Evolutionary conservation across 2,329 filamentous ascomycete genomes (phyloP), one percentile per base, ranked within the genome.

Genomic region (Alternaria brassicae): DNA sequence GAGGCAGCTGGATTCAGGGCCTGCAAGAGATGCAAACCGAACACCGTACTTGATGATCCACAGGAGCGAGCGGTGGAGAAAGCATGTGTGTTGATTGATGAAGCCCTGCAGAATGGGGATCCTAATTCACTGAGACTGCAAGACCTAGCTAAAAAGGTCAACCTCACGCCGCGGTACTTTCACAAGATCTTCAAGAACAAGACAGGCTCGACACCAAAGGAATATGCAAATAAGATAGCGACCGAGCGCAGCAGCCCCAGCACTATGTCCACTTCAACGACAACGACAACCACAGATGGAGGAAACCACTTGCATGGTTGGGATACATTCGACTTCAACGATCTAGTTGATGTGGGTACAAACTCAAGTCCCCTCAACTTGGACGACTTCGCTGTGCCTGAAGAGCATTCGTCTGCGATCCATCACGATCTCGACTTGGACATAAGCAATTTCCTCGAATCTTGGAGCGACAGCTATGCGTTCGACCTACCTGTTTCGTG

Each of bases 171-270:
- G 52, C 83, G 85, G 73, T 85, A 88, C 68, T 85, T 88, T 50
- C 84, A 86, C 66, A 81, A 85, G 23, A 80, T 85, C 4, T 88
- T 88, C 68, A 88, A 86, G 72, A 82, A 81, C 67, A 81, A 80
- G 41, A 81, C 81, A 15, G 84, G 85, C 7, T 57, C 82, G 40
- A 87, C 85, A 47, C 84, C 84, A 3, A 82, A 81, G 25, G 78
- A 79, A 59, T 81, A 79, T 64, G 72, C 71, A 23, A 70, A 72
- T 36, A 53, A 55, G 30, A 65, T 64, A 32, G 61, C 62, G 42
- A 37, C 36, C 23, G 56, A 66, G 19, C 56, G 62, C 25, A 57
- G 28, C 36, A 63, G 47, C 45, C 49, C 50, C 28, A 62, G 49
- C 25, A 34, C 56, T 28, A 41, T 48, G 1, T 50, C 61, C n/a